Evolutionary conservation across 1,139 yeast genomes (phyloP), one percentile per base, ranked within the genome.

Genomic region (Hemisphaericaspora xylanilytica): DNA sequence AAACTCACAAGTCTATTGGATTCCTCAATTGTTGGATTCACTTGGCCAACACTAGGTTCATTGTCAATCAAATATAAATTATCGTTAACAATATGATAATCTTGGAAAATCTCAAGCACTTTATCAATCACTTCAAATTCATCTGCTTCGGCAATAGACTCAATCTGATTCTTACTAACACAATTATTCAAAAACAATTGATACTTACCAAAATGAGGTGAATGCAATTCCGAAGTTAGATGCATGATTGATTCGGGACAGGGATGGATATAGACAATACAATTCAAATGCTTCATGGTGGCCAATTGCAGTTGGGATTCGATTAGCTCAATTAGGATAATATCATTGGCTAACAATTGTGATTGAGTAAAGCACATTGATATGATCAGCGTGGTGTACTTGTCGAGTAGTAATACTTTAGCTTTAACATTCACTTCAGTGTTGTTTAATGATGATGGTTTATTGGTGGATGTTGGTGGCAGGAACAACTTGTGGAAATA

Each of bases 281-380:
- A 90, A 51, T 80, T 80, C 51, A 92, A 63, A 56, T 90, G 95
- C 44, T 94, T 80, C 85, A 92, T 70, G 9, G 50, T 70, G 41
- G 78, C 79, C 49, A 90, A 88, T 29, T 88, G 69, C 26, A 66
- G 59, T n/a, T 65, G 61, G 51, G 86, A 87, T 37, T 66, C 72
- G 9, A 71, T 80, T 81, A 50, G 81, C 41, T 89, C 97, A 34
- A 89, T 81, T 37, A 92, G 70, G 44, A 87, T 88, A 15, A 92
- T 78, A 46, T 90, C 96, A 49, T 86, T 79, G 47, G 84, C 81
- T 35, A 92, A 73, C 37, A 92, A 71, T 47, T 83, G 85, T 5
- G 95, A 82, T 59, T 94, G 98, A 2, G 96, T 85, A 32, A 95
- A 79, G 49, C 85, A 80, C 75, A 92, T 74, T 12, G 97, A 88